Evolutionary conservation across 2,329 filamentous ascomycete species (phyloP), one percentile per base, ranked within the genome.

Genomic region (Arthrobotrys iridis): DNA sequence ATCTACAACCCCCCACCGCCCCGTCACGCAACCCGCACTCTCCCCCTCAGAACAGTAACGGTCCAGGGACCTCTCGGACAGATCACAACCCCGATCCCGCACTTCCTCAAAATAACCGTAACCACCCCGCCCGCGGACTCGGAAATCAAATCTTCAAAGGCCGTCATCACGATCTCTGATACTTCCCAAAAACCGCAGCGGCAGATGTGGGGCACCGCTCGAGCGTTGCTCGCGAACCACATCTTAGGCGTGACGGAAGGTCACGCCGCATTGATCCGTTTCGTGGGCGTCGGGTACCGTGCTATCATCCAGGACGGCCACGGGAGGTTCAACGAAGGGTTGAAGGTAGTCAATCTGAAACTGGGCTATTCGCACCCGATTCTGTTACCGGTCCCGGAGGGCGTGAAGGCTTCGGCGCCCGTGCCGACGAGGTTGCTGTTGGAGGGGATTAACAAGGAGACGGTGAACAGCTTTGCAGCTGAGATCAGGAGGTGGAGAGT

Each of bases 321-420:
- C 86, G 48, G 77, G 83, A 52, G 83, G 91, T 73, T 86, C 89
- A 81, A 97, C 90, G 81, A 88, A 88, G 0, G 93, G 91, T 43
- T 93, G 97, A 87, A 93, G 81, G 96, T 96, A 80, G 90, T 99
- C 43, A 93, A 91, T 77, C 85, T 99, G 78, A 98, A 98, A 86
- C 91, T 99, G 65, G 95, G 95, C 70, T 99, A 93, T 84, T 96
- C 94, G 77, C 95, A 99, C 85, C 91, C 94, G 0, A 92, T 99
- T 78, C 94, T 99, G 83, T 86, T 97, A 81, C 89, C 89, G 2
- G 88, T 98, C 52, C 95, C 95, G 0, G 80, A 86, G 78, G 93
- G 93, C 24, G 89, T 99, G 46, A 93, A 88, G 81, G 95, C 93
- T 15, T 94, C 90, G 83, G 91, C 91, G 73, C 93, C 95, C 37